Evolutionary conservation across 2,329 filamentous ascomycete species (phyloP).

Genomic region (Shiraia sp.): DNA sequence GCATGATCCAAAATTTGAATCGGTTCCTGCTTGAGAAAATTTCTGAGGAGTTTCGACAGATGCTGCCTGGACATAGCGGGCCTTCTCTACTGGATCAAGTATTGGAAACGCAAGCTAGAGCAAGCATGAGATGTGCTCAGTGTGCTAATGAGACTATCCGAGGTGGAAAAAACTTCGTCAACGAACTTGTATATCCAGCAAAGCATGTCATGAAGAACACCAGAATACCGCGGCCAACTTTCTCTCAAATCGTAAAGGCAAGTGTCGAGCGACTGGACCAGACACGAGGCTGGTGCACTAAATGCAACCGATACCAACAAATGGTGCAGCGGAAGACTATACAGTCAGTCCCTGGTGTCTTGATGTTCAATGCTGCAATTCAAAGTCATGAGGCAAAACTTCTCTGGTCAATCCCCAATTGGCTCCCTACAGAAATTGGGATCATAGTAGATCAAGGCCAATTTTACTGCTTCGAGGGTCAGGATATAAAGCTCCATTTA

Average conservation of each 20-base stretch:
- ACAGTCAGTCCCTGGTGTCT: constrained; percentile 77
- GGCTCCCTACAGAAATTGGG: constrained; percentile 92
- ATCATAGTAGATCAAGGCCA: constrained; percentile 89
- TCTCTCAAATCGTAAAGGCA: constrained; percentile 89
- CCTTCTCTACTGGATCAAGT: constrained; percentile 69
- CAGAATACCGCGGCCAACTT: constrained; percentile 62
- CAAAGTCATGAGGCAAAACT: constrained; percentile 74
- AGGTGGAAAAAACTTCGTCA: constrained; percentile 77
- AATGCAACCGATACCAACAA: constrained; percentile 88
- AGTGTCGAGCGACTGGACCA: constrained; percentile 89
- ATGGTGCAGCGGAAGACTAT: constrained; percentile 84
- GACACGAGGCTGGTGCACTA: constrained; percentile 89
- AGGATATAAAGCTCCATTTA: constrained; percentile 80
- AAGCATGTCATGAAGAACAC: constrained; percentile 59
- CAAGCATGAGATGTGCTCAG: constrained; percentile 79
- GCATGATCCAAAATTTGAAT: constrained; percentile 83
- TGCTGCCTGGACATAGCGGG: constrained; percentile 61
- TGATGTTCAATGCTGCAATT: constrained; percentile 82
- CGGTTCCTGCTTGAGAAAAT: constrained; percentile 85
- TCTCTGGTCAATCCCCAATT: constrained; percentile 86
- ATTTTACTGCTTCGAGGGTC: constrained; percentile 92
- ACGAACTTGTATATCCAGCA: constrained; percentile 80
- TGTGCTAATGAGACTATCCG: constrained; percentile 86
- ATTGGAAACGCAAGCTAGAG: constrained; percentile 71
- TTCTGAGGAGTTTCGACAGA: constrained; percentile 72